Evolutionary conservation across 2,329 filamentous ascomycete species (phyloP), one percentile per base, ranked within the genome.

Genomic region (Ophiostoma fasciatum): DNA sequence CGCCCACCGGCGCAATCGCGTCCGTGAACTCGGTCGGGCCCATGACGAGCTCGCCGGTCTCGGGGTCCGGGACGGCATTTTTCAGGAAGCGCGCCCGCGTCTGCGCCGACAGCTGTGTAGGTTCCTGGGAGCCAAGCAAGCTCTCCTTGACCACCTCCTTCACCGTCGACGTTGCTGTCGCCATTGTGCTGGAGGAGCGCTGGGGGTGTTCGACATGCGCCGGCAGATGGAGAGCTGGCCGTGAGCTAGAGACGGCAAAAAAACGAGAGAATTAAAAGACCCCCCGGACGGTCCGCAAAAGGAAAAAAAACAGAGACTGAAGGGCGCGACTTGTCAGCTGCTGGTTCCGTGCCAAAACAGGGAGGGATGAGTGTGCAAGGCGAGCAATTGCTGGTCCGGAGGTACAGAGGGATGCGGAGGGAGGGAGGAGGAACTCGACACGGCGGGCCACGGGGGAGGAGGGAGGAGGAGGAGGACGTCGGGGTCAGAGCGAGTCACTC

Each of bases 21-120:
- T 87, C 68, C 49, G 94, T 74, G 57, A 98, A 98, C 55, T 92
- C 74, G n/a, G 87, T 74, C 43, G 80, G 73, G 31, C 71, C 76
- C 72, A 98, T 81, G 53, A 71, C 84, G 38, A 76, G 64, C 51
- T 94, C 83, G 40, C 81, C 87, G 9, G 75, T 69, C 48, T 74
- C 66, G 42, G 78, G 64, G 51, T 93, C 83, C 55, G 78, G 80
- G 51, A 70, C 61, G 28, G 90, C 83, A 63, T 87, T 67, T 52
- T 71, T 71, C 48, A 75, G 60, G 59, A 96, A 98, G 43, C 75
- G 75, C 39, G 74, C 65, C 59, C 77, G 82, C 45, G 78, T 77
- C 56, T 87, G 78, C 42, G 72, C 67, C 33, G 84, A 85, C 46
- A 88, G 61, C 55, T 79, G 67, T 21, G 67, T 59, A 8, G 63